Conservation (phyloP, 2,329 filamentous ascomycete species). For the Curvularia spicifera region DNA sequence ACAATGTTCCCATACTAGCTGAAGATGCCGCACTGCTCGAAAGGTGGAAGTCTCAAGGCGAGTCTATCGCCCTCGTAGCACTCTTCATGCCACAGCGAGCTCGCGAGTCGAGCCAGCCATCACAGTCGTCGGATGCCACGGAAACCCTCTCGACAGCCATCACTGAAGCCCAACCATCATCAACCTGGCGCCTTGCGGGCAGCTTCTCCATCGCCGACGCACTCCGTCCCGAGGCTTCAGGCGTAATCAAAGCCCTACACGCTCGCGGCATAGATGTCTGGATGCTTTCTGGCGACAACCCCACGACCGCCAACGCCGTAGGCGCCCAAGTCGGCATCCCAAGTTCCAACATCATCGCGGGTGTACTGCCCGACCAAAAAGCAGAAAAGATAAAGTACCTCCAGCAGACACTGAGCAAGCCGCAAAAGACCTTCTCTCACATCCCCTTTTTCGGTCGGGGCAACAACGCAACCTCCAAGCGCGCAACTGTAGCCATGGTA, state of each 20-base stretch:
- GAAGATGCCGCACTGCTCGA: constrained; percentile 34
- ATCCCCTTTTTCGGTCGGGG: constrained; percentile 23
- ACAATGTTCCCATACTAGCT: constrained; percentile 40
- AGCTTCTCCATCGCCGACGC: constrained; percentile 81
- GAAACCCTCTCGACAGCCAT: constrained; percentile 4
- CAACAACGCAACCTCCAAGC: constrained; percentile 27
- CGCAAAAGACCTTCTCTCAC: constrained; percentile 21
- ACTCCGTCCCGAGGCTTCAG: constrained; percentile 73
- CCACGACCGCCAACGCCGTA: constrained; percentile 81
- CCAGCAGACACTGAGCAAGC: constrained; percentile 45
- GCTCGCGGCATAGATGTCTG: constrained; percentile 74
- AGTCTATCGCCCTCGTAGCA: constrained; percentile 53
- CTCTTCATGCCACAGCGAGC: constrained; percentile 15
- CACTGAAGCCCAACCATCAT: constrained; percentile 2
- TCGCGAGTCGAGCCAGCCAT: not conserved
- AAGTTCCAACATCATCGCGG: constrained; percentile 76
- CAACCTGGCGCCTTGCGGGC: constrained; percentile 60
- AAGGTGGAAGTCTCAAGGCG: constrained; percentile 51
- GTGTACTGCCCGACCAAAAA: constrained; percentile 85
- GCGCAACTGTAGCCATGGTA: constrained; percentile 77
- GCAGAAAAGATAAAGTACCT: constrained; percentile 68
- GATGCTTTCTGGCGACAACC: constrained; percentile 93
- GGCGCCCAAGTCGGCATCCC: constrained; percentile 78
- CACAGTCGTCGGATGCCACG: not conserved
- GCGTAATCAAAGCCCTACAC: constrained; percentile 69